These are phyloP conservation scores for Abrus pulchellus DNA, from an alignment of 306 rosid species.

Conservation along the genomic window DNA sequence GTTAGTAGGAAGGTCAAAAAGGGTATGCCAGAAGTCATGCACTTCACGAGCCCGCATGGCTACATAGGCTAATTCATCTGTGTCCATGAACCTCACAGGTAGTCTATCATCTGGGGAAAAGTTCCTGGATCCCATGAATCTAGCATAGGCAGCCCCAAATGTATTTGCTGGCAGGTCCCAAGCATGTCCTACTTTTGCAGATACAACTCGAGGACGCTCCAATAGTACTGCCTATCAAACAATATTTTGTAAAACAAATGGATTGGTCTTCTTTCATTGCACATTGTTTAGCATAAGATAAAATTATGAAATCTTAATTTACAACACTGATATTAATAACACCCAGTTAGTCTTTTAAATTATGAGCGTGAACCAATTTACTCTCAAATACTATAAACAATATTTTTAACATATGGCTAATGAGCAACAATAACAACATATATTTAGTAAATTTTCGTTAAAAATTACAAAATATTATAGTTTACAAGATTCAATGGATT, in stretches of 20 bases:
- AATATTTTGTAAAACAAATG: conserved; percentile 33
- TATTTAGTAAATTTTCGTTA: too few relatives aligned
- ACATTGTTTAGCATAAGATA: conserved; percentile 12
- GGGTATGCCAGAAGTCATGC: conserved; percentile 93
- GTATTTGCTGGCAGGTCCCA: conserved; percentile 83
- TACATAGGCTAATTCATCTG: conserved; percentile 78
- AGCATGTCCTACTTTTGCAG: conserved; percentile 76
- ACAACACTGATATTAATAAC: too few relatives aligned
- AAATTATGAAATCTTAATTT: background rate
- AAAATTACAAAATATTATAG: too few relatives aligned
- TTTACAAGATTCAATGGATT: too few relatives aligned
- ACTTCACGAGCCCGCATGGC: conserved; percentile 92
- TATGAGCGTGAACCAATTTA: too few relatives aligned
- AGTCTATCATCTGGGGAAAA: conserved; percentile 92
- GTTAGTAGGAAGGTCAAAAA: conserved; percentile 85
- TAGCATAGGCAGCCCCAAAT: conserved; percentile 90
- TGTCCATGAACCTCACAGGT: conserved; percentile 87
- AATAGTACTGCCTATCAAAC: conserved; percentile 63
- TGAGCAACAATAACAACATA: too few relatives aligned
- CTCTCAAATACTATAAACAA: too few relatives aligned
- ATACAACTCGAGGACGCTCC: conserved; percentile 77
- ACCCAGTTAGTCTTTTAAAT: too few relatives aligned
- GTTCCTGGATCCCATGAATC: conserved; percentile 91
- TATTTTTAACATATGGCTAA: too few relatives aligned
- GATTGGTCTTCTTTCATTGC: conserved; percentile 13